These are phyloP conservation scores for Triglochin maritima DNA, from an alignment of 106 monocot species.

Conservation along the genomic window DNA sequence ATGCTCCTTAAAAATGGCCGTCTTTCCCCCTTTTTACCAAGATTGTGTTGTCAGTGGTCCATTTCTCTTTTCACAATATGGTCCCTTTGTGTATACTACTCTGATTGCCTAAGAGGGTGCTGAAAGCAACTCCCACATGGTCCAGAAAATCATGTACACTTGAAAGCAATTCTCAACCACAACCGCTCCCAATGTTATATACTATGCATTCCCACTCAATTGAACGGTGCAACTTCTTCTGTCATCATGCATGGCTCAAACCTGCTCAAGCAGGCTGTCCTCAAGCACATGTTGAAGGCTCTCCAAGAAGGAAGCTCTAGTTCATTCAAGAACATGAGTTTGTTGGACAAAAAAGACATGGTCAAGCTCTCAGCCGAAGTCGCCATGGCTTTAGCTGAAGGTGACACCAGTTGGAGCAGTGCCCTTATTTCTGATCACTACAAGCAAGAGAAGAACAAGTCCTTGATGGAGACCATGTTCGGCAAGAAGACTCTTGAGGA, in stretches of 20 bases:
- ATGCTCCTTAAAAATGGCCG: background rate
- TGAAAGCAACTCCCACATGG: slow-evolving; percentile 3
- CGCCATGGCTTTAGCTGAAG: slow-evolving; percentile 39
- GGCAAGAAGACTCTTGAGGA: slow-evolving; percentile 1
- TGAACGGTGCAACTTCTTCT: background rate
- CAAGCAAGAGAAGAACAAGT: slow-evolving; percentile 4
- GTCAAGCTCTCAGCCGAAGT: slow-evolving; percentile 38
- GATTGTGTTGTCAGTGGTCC: background rate
- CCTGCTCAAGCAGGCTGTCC: slow-evolving; percentile 33
- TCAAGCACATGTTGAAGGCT: slow-evolving; percentile 30
- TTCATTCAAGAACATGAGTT: slow-evolving; percentile 16
- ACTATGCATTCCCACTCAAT: background rate
- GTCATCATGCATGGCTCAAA: slow-evolving; percentile 31
- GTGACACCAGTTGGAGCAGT: slow-evolving; percentile 31
- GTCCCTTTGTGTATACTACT: background rate
- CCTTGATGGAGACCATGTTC: slow-evolving; percentile 10
- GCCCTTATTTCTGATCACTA: slow-evolving; percentile 26
- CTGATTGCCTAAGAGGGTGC: background rate
- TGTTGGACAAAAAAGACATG: slow-evolving; percentile 29
- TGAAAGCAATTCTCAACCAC: background rate
- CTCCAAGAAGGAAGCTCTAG: slow-evolving; percentile 13
- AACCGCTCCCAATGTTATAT: background rate
- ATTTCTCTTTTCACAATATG: background rate
- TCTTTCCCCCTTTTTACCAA: background rate
- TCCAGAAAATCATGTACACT: background rate